phyloP scores from a whole-genome alignment of 768 basidiomycete genomes.

The Boletus tomentosulus region DNA sequence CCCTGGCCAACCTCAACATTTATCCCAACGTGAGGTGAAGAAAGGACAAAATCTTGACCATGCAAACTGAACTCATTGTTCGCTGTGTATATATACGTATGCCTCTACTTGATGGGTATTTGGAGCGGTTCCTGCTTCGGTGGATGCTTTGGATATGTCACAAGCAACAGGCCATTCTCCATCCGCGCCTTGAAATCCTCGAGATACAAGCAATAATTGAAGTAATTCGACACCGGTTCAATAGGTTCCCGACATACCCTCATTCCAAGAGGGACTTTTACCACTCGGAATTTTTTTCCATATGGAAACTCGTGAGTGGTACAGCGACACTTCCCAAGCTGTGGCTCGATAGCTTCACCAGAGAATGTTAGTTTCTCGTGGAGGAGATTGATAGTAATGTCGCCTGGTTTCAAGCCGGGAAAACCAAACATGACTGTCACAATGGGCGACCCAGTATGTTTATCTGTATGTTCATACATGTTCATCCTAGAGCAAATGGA shows the following conservation, averaged over 20 bases:
- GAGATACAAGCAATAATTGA: background rate
- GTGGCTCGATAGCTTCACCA: background rate
- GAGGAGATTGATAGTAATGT: background rate
- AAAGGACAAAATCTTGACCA: too few species aligned
- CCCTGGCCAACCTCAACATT: too few species aligned
- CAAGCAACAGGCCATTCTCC: background rate
- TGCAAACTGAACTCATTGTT: too few species aligned
- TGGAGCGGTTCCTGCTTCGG: background rate
- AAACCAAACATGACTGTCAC: background rate
- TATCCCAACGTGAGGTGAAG: too few species aligned
- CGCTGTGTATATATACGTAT: background rate
- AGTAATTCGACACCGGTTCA: background rate
- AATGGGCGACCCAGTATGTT: background rate
- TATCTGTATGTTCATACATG: background rate
- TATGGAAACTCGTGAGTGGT: background rate
- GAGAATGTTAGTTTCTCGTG: background rate
- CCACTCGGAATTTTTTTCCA: background rate
- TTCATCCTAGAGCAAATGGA: background rate
- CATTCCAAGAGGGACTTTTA: background rate
- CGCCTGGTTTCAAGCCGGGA: background rate
- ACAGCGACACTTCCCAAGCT: background rate
- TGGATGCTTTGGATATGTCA: background rate
- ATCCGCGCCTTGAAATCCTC: background rate
- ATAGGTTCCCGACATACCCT: background rate
- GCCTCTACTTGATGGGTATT: background rate